These are phyloP conservation scores for Trifolium subterraneum DNA, from an alignment of 306 rosid species.

Conservation along the genomic window DNA sequence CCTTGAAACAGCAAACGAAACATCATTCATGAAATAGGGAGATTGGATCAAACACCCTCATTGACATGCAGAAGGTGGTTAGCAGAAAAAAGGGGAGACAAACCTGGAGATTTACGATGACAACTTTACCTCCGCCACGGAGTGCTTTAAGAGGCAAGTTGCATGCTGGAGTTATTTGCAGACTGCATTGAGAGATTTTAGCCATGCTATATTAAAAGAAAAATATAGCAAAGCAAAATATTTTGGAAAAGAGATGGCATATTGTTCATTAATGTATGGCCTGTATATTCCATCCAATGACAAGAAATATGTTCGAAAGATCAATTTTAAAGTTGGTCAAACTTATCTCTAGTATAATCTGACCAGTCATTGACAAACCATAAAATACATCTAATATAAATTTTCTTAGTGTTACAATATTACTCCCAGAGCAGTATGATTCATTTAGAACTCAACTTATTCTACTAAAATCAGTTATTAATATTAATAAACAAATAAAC, in stretches of 20 bases:
- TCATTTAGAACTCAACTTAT: not conserved
- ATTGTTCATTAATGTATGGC: not conserved
- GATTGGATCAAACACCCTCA: constrained; percentile 29
- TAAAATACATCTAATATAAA: too few relatives aligned
- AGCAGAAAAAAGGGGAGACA: constrained; percentile 23
- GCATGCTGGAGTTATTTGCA: constrained; percentile 99
- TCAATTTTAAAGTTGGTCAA: constrained; percentile 16
- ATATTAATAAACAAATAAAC: not conserved
- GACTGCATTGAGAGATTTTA: constrained; percentile 60
- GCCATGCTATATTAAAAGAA: constrained; percentile 40
- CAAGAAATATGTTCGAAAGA: constrained; percentile 13
- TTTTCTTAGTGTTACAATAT: not conserved
- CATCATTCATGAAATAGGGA: too few relatives aligned
- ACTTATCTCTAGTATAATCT: not conserved
- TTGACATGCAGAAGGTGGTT: not conserved
- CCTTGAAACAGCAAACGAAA: too few relatives aligned
- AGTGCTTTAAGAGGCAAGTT: constrained; percentile 92
- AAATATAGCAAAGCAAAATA: constrained; percentile 32
- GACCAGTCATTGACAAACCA: not conserved
- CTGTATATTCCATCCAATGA: too few relatives aligned
- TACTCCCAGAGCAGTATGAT: not conserved
- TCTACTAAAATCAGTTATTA: too few relatives aligned
- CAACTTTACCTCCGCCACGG: constrained; percentile 95
- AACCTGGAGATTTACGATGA: constrained; percentile 98
- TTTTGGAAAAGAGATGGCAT: constrained; percentile 11